Evolutionary conservation across 2,329 filamentous ascomycete genomes (phyloP), one percentile per base, ranked within the genome.

Genomic region (Neodidymelliopsis sp.): DNA sequence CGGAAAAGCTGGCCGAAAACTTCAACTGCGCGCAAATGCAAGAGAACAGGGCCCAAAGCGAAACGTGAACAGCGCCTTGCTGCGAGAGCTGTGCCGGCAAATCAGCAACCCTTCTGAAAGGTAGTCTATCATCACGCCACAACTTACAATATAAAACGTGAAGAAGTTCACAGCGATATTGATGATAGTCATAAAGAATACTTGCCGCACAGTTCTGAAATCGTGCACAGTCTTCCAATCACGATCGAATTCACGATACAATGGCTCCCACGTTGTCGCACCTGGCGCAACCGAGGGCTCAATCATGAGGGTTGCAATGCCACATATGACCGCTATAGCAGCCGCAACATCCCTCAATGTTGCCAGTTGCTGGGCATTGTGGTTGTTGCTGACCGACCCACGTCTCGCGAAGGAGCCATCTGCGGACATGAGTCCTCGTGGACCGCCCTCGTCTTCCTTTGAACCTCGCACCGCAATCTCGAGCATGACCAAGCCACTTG

Each of bases 401-500:
- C 66, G 60, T 27, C 71, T 63, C 9, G 59, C 50, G 3, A 71
- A 56, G 3, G 67, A 59, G 11, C 67, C 72, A 45, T 70, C 73
- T 2, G 66, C 68, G n/a, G 69, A 71, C 39, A 72, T 65, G 22
- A 70, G 59, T 15, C 63, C 67, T 19, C 66, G 63, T 29, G 60
- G 57, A n/a, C 57, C 57, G 9, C 52, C 50, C 22, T 59, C 49
- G 25, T 66, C 64, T 19, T 70, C 62, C 15, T 58, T 62, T 11
- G 57, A 34, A 6, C 50, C 53, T 33, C 57, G 64, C 6, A 66
- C 53, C 36, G 72, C 68, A n/a, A 61, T 55, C 40, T 76, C 73
- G 25, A 79, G 64, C 34, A 77, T 59, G 12, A 74, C 58, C n/a
- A 78, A 61, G 9, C 75, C 74, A 4, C 70, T 54, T 3, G 70